Evolutionary conservation across 2,329 filamentous ascomycete genomes (phyloP), one percentile per base, ranked within the genome.

Genomic region (Cylindrodendrum hubeiense): DNA sequence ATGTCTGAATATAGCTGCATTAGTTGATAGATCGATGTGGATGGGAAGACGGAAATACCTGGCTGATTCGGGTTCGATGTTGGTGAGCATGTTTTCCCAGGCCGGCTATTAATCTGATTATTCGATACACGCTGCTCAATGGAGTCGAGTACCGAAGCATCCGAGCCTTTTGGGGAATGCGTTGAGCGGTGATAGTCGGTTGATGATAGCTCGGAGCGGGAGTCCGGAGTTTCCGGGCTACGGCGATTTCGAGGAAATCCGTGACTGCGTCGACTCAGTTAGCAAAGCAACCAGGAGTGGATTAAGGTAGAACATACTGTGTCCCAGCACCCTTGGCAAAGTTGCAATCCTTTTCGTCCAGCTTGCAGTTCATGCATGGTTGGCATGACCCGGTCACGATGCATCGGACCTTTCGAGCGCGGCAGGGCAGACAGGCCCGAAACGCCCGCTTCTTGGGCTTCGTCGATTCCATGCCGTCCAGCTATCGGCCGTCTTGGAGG

Each of bases 301-400:
- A 2, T 5, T 22, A 1, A 33, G 19, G 13, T 33, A 12, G 26
- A 4, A 21, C 69, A 47, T 21, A 61, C 72, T 60, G 57, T 41
- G 67, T 67, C 3, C 71, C 69, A 49, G 68, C 64, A 5, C 67
- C 47, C 22, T 57, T 67, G 46, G 68, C 71, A 26, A 71, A 74
- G 0, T 70, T 68, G 49, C 72, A 74, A 5, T 69, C 63, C 28
- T 74, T 74, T n/a, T 67, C 70, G 39, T 71, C 71, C 13, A 73
- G 63, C 50, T 68, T 68, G 51, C 72, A 74, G 19, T 74, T 74
- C 69, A 74, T 67, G 62, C 72, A 74, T 9, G 72, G 72, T 17
- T 58, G 56, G 15, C 66, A 53, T 1, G 69, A 56, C 30, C 60
- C 61, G 17, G 69, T 70, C n/a, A 74, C 69, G 24, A 74, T 74